A percentile compares a stretch with the other conserved stretches of the same genome.
phyloP scores from a whole-genome alignment of 73 alveolate species.

The Paramecium caudatum region DNA sequence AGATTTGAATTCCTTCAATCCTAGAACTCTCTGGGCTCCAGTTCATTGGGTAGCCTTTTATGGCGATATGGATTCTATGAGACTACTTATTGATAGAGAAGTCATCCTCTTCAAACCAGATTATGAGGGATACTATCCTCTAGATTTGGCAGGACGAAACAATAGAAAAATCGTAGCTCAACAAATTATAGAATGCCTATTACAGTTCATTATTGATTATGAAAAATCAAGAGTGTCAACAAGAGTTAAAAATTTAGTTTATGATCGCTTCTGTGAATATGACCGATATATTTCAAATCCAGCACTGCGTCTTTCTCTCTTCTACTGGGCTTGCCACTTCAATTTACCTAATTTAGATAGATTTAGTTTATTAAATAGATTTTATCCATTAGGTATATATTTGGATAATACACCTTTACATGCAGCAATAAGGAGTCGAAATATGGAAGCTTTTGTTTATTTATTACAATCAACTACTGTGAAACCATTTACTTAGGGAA shows the following conservation, averaged over 20 bases:
- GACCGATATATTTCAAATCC: constrained; percentile 51
- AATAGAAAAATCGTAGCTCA: neutral
- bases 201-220: constrained; percentile 21
- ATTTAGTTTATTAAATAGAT: neutral
- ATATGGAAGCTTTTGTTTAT: constrained; percentile 15
- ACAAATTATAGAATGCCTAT: neutral
- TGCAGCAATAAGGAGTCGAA: neutral
- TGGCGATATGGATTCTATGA: constrained; percentile 57
- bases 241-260: constrained; percentile 30
- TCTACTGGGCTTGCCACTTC: constrained; percentile 61
- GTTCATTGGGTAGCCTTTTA: constrained; percentile 61
- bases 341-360: neutral
- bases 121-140: constrained; percentile 69
- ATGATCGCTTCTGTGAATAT: constrained; percentile 47
- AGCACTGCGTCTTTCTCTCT: neutral
- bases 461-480: neutral
- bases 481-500: neutral
- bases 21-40: constrained; percentile 31
- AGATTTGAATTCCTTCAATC: constrained; percentile 33
- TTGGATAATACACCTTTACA: constrained; percentile 44
- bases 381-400: constrained; percentile 34
- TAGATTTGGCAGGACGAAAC: constrained; percentile 73
- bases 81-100: neutral
- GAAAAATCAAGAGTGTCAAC: constrained; percentile 27
- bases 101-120: constrained; percentile 48